Percentiles rank a stretch among this genome's conserved stretches.
These are phyloP conservation scores for Hawksworthiomyces lignivorus DNA, from an alignment of 2,329 filamentous ascomycete genomes.

Conservation along the genomic window DNA sequence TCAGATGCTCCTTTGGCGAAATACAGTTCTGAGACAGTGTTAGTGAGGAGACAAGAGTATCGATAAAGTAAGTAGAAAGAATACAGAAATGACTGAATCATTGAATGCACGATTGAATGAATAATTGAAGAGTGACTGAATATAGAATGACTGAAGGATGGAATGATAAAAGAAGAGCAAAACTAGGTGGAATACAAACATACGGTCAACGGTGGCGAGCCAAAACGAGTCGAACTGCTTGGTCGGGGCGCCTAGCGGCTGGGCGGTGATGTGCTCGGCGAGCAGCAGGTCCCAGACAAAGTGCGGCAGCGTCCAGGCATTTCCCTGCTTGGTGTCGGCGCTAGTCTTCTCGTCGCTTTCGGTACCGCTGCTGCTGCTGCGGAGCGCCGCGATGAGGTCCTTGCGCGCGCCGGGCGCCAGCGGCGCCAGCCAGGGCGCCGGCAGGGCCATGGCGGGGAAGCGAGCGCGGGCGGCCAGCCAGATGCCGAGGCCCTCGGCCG, in stretches of 20 bases:
- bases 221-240: constrained; percentile 15
- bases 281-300: constrained; percentile 84
- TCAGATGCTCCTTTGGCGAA: constrained; percentile 77
- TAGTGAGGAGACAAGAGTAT: too few relatives aligned
- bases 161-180: background rate
- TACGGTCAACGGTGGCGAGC: constrained; percentile 64
- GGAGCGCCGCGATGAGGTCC: constrained; percentile 68
- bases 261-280: constrained; percentile 24
- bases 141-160: too few relatives aligned
- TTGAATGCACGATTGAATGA: too few relatives aligned
- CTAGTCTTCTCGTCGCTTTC: background rate
- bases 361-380: constrained; percentile 55
- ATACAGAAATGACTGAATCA: too few relatives aligned
- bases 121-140: too few relatives aligned
- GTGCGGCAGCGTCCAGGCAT: constrained; percentile 72
- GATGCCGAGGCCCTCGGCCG: constrained; percentile 80
- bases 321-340: constrained; percentile 53
- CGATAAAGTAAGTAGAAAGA: too few relatives aligned
- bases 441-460: constrained; percentile 58
- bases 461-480: constrained; percentile 66
- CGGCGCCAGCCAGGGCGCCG: constrained; percentile 73
- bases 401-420: constrained; percentile 60
- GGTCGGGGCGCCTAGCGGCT: background rate
- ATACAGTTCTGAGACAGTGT: constrained; percentile 54
- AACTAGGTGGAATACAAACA: constrained; percentile 26